A percentile compares a stretch with the other conserved stretches of the same genome.
Evolutionary conservation across 495 filamentous ascomycete species (phyloP).

Genomic region (Xylaria palmicola): DNA sequence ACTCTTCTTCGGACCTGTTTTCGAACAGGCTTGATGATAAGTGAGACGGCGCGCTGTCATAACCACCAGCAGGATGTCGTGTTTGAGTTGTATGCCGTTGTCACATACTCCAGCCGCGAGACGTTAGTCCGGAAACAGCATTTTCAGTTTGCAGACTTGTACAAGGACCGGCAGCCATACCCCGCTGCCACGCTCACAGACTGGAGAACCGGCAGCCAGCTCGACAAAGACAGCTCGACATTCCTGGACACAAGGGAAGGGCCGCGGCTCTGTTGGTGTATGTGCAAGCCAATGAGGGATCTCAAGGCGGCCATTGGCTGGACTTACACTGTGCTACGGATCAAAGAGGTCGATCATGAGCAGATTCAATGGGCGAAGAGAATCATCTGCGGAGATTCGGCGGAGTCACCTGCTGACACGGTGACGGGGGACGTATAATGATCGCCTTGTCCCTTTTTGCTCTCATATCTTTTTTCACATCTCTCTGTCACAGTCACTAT

Average conservation of each 20-base stretch:
- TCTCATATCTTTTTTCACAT: neutral
- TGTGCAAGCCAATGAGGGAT: constrained; percentile 52
- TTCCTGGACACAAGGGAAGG: constrained; percentile 35
- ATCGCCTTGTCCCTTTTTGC: neutral
- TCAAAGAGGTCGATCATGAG: constrained; percentile 54
- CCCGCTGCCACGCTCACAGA: constrained; percentile 48
- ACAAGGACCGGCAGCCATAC: constrained; percentile 54
- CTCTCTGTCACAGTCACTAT: neutral
- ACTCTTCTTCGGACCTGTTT: constrained; percentile 58
- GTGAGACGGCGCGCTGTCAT: constrained; percentile 39
- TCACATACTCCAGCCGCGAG: constrained; percentile 53
- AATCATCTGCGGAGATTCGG: constrained; percentile 23
- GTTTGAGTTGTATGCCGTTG: constrained; percentile 60
- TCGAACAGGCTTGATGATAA: constrained; percentile 56
- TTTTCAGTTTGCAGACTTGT: constrained; percentile 60
- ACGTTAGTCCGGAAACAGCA: constrained; percentile 46
- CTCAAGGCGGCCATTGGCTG: constrained; percentile 37
- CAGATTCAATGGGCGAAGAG: constrained; percentile 43
- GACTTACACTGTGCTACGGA: constrained; percentile 49
- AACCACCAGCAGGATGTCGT: constrained; percentile 40
- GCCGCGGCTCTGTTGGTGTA: constrained; percentile 49
- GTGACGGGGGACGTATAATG: neutral
- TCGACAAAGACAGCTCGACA: constrained; percentile 45
- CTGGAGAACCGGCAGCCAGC: constrained; percentile 46
- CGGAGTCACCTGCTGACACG: neutral